phyloP scores from a whole-genome alignment of 192 early-diverging fungal genomes.

The Backusella macrospora region DNA sequence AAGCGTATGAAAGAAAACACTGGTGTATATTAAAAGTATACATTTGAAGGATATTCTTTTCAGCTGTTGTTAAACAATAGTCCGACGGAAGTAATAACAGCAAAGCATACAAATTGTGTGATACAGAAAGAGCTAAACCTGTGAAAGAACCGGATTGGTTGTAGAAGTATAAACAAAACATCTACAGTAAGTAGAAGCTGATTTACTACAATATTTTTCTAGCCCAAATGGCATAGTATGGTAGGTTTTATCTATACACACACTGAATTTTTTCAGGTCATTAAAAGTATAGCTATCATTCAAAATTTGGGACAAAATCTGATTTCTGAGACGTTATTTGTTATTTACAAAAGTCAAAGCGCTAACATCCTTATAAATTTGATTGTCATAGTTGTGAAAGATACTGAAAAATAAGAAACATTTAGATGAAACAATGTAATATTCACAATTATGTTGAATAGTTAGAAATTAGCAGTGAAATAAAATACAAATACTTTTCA shows the following conservation, averaged over 20 bases:
- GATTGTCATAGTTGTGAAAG: not conserved
- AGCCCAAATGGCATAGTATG: no score
- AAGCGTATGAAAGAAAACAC: no score
- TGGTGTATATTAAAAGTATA: no score
- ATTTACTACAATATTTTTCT: not conserved
- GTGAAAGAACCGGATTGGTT: not conserved
- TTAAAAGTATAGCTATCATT: not conserved
- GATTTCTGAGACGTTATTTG: not conserved
- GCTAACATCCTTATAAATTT: not conserved
- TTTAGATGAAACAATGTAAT: no score
- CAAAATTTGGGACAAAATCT: conserved; percentile 3
- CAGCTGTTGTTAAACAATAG: not conserved
- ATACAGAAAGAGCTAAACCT: not conserved
- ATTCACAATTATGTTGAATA: no score
- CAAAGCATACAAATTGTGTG: not conserved
- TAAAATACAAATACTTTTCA: no score
- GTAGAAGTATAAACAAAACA: not conserved
- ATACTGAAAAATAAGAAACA: not conserved
- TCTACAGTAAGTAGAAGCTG: not conserved
- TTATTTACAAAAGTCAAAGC: not conserved
- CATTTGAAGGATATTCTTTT: not conserved
- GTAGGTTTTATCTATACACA: not conserved
- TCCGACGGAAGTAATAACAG: not conserved
- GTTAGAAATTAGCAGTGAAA: no score
- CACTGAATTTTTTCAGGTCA: not conserved